Conservation (phyloP, 345 rosid species). For the Ceriops decandra region DNA sequence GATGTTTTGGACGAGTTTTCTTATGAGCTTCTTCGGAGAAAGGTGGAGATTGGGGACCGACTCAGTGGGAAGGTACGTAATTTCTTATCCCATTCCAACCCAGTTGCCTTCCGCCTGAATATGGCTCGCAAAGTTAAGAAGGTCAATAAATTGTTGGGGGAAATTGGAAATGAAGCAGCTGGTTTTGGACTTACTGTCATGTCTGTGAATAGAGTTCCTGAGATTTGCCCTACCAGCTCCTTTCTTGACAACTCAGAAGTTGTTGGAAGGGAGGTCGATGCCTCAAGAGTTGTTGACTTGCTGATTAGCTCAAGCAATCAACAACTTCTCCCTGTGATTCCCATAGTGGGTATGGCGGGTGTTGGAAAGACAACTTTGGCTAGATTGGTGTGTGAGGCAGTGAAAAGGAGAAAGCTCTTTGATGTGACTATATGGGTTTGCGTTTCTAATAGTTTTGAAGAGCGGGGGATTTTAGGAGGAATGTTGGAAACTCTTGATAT, state of each 20-base stretch:
- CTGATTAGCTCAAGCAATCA: background rate
- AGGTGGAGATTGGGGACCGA: background rate
- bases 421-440: conserved; percentile 12
- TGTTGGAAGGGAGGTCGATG: conserved; percentile 20
- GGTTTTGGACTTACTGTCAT: background rate
- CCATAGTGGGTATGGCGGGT: conserved; percentile 28
- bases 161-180: background rate
- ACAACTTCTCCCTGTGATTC: background rate
- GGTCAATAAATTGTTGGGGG: background rate
- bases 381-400: background rate
- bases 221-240: background rate
- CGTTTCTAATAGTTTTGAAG: conserved; percentile 12
- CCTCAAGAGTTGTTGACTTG: conserved; percentile 2
- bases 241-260: conserved; percentile 2
- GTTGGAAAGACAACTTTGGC: conserved; percentile 30
- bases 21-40: conserved; percentile 1
- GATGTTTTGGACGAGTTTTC: conserved; percentile 1
- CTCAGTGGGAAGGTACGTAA: background rate
- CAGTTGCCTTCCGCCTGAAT: background rate
- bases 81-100: background rate
- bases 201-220: background rate
- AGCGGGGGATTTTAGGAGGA: background rate
- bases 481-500: conserved; percentile 6
- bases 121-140: background rate
- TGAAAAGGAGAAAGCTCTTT: background rate